Base-by-base conservation (phyloP, 2,329 filamentous ascomycete genomes). In the Fusarium denticulatum region DNA sequence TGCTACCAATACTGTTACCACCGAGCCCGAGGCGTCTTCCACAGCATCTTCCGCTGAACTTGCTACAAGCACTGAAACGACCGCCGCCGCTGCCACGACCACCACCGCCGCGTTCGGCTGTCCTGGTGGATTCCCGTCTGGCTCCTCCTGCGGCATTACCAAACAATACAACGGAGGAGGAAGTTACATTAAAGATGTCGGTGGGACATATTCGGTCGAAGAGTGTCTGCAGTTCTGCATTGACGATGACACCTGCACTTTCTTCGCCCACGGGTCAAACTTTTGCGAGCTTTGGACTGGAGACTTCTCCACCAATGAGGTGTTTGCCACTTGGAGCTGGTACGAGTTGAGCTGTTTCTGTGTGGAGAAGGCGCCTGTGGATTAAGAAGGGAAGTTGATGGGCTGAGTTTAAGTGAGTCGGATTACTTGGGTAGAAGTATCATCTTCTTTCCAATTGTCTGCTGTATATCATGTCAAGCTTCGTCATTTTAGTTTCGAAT, bases 131-230 rank as follows among this genome's bases (percentile, higher is more conserved):
- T 18, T 30, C 24, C 14, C 18, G 0, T 7, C 18, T 0, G 8
- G 26, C 9, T 2, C 2, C n/a, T 26, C n/a, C 0, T 52, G 32
- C 7, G 7, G 16, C 12, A 6, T 36, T 22, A 3, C 1, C 2
- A 4, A 8, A 52, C 4, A 10, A 20, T 26, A 11, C 4, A 26
- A 4, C 0, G n/a, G 9, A 12, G 3, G 1, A 4, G 32, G 18
- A 0, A 46, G 11, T 13, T 16, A 22, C 3, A 5, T 6, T 10
- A 22, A 16, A 4, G 6, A 26, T 3, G 1, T 8, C 2, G 3
- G 24, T 2, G 10, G n/a, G 1, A 1, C 0, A 1, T 36, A 8
- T 5, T 15, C 30, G 8, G 2, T 12, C 0, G 13, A 26, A 6
- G 12, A 22, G 9, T 26, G 13, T 2, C 2, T 36, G 10, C 24